phyloP scores from a whole-genome alignment of 148 eudicot species.

The Fagopyrum tataricum region DNA sequence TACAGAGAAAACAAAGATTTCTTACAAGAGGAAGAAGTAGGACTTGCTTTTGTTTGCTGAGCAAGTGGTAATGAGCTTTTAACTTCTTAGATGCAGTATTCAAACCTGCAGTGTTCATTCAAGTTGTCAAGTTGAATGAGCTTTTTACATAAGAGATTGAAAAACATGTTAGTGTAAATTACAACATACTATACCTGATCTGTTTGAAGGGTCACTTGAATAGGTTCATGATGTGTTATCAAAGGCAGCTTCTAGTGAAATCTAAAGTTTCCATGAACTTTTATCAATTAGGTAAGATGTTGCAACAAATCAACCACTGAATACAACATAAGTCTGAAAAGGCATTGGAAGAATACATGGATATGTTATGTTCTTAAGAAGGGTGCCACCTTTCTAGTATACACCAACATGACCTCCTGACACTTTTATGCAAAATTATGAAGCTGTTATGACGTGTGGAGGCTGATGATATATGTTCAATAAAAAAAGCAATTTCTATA shows the following conservation, averaged over 20 bases:
- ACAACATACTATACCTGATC: slow-evolving; percentile 49
- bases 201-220: slow-evolving; percentile 96
- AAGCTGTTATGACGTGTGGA: slow-evolving; percentile 40
- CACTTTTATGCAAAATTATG: slow-evolving; percentile 72
- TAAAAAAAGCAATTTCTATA: neutral
- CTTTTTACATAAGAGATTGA: neutral
- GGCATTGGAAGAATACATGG: slow-evolving; percentile 36
- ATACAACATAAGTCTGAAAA: neutral
- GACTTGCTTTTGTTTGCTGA: too few species aligned
- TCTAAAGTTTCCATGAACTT: slow-evolving; percentile 30
- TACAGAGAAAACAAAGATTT: too few species aligned
- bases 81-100: too few species aligned
- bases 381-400: slow-evolving; percentile 98
- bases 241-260: slow-evolving; percentile 82
- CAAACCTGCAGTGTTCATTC: slow-evolving; percentile 61
- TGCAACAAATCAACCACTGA: neutral
- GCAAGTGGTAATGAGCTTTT: too few species aligned
- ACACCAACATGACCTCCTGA: slow-evolving; percentile 99
- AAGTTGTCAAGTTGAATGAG: slow-evolving; percentile 8
- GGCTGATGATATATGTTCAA: slow-evolving; percentile 42
- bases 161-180: neutral
- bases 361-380: slow-evolving; percentile 60
- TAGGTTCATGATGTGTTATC: slow-evolving; percentile 76
- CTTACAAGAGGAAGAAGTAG: too few species aligned
- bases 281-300: neutral